Percentiles rank a stretch among this genome's conserved stretches.
phyloP scores from a whole-genome alignment of 768 basidiomycete species.

The Panaeolus papilionaceus region DNA sequence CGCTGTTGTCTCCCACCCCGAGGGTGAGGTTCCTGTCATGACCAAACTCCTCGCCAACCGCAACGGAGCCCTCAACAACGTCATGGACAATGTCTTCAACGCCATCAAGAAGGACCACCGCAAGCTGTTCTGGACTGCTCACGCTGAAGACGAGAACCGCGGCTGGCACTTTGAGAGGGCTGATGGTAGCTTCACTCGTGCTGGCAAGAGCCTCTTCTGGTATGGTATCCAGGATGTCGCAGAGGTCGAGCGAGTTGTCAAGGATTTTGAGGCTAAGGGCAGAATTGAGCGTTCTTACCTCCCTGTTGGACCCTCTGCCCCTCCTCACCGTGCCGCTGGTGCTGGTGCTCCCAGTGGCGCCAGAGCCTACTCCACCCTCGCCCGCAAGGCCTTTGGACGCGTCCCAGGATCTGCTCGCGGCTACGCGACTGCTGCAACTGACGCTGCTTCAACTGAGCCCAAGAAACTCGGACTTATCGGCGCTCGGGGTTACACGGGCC shows the following conservation, averaged over 20 bases:
- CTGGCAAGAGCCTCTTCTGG: constrained; percentile 96
- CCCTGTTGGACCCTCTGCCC: constrained; percentile 80
- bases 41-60: constrained; percentile 91
- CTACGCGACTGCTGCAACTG: constrained; percentile 74
- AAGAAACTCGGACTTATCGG: constrained; percentile 96
- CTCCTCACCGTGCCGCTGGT: constrained; percentile 52
- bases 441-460: constrained; percentile 59
- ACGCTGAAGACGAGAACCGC: constrained; percentile 94
- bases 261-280: constrained; percentile 73
- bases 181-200: constrained; percentile 95
- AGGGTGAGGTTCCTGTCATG: constrained; percentile 88
- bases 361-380: constrained; percentile 65
- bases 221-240: constrained; percentile 91
- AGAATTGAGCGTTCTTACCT: constrained; percentile 90
- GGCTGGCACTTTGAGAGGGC: constrained; percentile 99
- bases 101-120: constrained; percentile 96
- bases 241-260: constrained; percentile 89
- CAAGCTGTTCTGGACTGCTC: constrained; percentile 97
- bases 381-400: constrained; percentile 42
- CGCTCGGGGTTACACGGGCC: constrained; percentile 95
- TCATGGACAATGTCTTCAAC: constrained; percentile 96
- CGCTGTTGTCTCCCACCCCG: constrained; percentile 92
- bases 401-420: constrained; percentile 65
- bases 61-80: constrained; percentile 90
- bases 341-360: constrained; percentile 43